Conservation (phyloP, 345 rosid genomes). For the Turnera subulata region DNA sequence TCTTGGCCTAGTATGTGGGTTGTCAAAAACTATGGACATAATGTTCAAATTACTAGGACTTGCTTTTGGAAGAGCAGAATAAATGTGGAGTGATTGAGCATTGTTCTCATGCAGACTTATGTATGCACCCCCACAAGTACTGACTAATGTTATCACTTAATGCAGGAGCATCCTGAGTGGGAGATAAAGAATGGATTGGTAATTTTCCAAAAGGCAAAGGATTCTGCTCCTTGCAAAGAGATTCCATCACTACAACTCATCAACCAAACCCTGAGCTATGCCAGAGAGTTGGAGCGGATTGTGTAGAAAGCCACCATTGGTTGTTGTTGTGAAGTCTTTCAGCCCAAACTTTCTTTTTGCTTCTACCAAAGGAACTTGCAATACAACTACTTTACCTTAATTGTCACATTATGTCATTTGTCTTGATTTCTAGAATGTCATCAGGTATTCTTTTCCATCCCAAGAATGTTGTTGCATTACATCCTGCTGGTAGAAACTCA, state of each 20-base stretch:
- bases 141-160: constrained; percentile 1
- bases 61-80: no score
- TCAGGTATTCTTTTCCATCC: neutral
- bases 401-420: no score
- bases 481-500: no score
- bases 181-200: constrained; percentile 71
- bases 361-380: no score
- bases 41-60: no score
- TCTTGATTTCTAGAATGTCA: neutral
- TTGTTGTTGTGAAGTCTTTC: neutral
- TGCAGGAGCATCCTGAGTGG: constrained; percentile 96
- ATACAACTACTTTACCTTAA: no score
- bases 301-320: constrained; percentile 38
- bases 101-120: no score
- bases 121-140: no score
- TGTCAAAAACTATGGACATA: no score
- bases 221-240: constrained; percentile 86
- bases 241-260: constrained; percentile 96
- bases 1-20: no score
- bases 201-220: constrained; percentile 87
- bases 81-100: no score
- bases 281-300: constrained; percentile 96
- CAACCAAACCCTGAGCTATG: constrained; percentile 94
- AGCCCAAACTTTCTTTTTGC: neutral
- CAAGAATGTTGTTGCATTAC: no score